Evolutionary conservation across 768 basidiomycete species (phyloP).

Genomic region (Termitomyces sp.): DNA sequence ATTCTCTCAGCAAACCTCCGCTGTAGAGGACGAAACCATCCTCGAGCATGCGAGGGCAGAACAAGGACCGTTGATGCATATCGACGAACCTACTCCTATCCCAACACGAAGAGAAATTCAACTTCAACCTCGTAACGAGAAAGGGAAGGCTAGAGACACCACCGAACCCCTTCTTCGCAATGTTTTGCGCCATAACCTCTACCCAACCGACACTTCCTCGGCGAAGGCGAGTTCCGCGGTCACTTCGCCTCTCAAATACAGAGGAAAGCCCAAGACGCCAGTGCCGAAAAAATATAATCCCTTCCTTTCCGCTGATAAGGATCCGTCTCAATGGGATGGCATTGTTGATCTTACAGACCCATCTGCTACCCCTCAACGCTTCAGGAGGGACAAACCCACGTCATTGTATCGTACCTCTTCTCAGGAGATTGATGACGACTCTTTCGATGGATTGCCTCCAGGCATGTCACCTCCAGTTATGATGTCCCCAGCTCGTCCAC

Average conservation of each 20-base stretch:
- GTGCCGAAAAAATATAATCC: slow-evolving; percentile 53
- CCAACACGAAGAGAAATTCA: slow-evolving; percentile 7
- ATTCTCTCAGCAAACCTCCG: slow-evolving; percentile 55
- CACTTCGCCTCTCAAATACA: slow-evolving; percentile 50
- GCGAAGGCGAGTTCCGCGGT: slow-evolving; percentile 24
- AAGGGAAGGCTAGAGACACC: slow-evolving; percentile 45
- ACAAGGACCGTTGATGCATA: slow-evolving; percentile 15
- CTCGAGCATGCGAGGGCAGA: slow-evolving; percentile 11
- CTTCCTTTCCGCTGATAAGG: slow-evolving; percentile 49
- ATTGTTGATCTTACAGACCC: slow-evolving; percentile 69
- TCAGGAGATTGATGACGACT: slow-evolving; percentile 42
- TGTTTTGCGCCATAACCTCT: slow-evolving; percentile 51
- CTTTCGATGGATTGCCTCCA: slow-evolving; percentile 47
- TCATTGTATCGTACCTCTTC: slow-evolving; percentile 12
- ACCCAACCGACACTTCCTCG: slow-evolving; percentile 34
- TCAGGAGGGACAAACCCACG: slow-evolving; percentile 10
- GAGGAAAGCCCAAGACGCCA: slow-evolving; percentile 54
- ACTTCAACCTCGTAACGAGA: slow-evolving; percentile 25
- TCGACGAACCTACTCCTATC: slow-evolving; percentile 19
- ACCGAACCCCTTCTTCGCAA: slow-evolving; percentile 41
- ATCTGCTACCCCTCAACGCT: slow-evolving; percentile 40
- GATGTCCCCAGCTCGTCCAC: slow-evolving; percentile 54
- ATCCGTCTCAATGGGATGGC: slow-evolving; percentile 63
- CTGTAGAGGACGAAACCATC: slow-evolving; percentile 34
- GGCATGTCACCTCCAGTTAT: slow-evolving; percentile 57